Evolutionary conservation across 164 flowering plant genomes (phyloP), one percentile per base, ranked within the genome.

Genomic region (Nymphaea thermarum): DNA sequence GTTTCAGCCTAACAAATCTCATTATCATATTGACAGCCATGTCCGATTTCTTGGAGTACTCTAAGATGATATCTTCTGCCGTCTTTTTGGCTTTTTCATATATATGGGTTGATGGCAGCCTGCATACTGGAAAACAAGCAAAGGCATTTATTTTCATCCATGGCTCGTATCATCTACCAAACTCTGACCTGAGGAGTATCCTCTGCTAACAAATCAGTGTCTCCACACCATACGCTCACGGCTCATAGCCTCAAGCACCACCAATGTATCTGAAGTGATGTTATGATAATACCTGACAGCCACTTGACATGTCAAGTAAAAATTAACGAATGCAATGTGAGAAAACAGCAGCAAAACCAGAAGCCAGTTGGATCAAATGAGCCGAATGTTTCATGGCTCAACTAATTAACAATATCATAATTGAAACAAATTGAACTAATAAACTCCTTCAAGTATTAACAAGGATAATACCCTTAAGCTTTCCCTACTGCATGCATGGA

Each of bases 21-120:
- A 94, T 74, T 51, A 94, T 91, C 98, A 94, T 94, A 25, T 8
- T 51, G 73, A 94, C 90, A 63, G 98, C 96, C 98, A 94, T 90
- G 71, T 87, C 80, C 18, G 96, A 86, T 67, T 83, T 91, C 70
- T 76, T 87, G 36, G 94, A 86, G 76, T 90, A 92, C 74, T 94
- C 99, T 36, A 90, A 78, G 57, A 94, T 90, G 60, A 94, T 87
- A 78, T 94, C 98, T 75, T 94, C 99, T 16, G 99, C 88, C 99
- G 91, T 94, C 78, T 94, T 94, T 86, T 94, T 94, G 44, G 99
- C 98, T 79, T 94, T 94, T 68, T 98, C 98, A 79, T 94, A 25
- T 25, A 25, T 1, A 94, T 60, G 99, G 99, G 75, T 94, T 94
- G 36, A 91, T 94, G n/a, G 99, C 96, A 62, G 71, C 74, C 99